Percentiles rank a stretch among this genome's conserved stretches.
Conservation (phyloP, 164 flowering plant genomes). For the Vitis labrusca region DNA sequence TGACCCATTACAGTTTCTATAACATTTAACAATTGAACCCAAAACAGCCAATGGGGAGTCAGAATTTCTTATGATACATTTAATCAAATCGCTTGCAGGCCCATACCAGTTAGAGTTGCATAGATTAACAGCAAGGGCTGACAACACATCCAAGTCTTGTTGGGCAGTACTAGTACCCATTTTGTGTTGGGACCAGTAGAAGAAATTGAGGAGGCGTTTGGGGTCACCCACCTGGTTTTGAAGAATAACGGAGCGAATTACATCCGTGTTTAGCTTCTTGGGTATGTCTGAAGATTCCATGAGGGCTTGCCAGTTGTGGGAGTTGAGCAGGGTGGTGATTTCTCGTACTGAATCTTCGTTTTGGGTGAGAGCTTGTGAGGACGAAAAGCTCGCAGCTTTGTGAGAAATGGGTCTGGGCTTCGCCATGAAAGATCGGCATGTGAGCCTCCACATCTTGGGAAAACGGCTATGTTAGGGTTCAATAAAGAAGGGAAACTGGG, state of each 20-base stretch:
- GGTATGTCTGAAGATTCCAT: conserved; percentile 39
- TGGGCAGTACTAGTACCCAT: conserved; percentile 23
- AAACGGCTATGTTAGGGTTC: too few species aligned
- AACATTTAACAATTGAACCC: too few species aligned
- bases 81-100: too few species aligned
- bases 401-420: too few species aligned
- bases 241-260: conserved; percentile 41
- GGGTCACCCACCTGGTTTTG: conserved; percentile 38
- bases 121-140: conserved; percentile 45
- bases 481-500: too few species aligned
- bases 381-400: too few species aligned
- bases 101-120: conserved; percentile 24
- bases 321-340: conserved; percentile 39
- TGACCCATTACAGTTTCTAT: too few species aligned
- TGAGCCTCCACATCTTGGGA: too few species aligned
- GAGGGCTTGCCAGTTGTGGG: conserved; percentile 44
- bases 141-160: conserved; percentile 40
- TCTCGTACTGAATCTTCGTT: conserved; percentile 23
- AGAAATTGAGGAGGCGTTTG: conserved; percentile 52
- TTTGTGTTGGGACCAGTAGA: conserved; percentile 49
- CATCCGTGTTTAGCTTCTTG: conserved; percentile 43
- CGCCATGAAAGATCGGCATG: too few species aligned
- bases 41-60: too few species aligned
- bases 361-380: too few species aligned
- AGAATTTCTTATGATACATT: too few species aligned